phyloP scores from a whole-genome alignment of 2,329 filamentous ascomycete species.

The Calonectria hongkongensis region DNA sequence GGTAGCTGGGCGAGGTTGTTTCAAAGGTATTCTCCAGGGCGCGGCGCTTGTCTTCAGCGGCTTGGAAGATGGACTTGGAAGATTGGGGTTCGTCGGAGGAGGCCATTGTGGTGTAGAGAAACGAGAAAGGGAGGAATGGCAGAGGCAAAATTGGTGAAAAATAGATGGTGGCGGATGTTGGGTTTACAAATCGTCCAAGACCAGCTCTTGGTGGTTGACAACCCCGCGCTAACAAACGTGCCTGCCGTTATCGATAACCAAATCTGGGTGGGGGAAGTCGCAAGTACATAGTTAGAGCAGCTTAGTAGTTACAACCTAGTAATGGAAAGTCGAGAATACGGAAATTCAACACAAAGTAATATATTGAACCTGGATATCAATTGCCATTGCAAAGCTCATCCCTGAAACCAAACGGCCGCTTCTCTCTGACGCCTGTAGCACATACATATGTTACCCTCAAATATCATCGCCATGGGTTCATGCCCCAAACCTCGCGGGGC shows the following conservation, averaged over 20 bases:
- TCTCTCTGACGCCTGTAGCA: conserved; percentile 33
- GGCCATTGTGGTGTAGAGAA: conserved; percentile 53
- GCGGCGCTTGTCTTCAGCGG: conserved; percentile 71
- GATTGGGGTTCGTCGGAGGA: conserved; percentile 67
- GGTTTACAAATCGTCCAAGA: conserved; percentile 47
- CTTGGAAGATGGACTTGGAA: conserved; percentile 69
- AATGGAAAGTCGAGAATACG: no score
- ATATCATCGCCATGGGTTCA: conserved; percentile 31
- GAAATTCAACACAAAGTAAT: not conserved
- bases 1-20: conserved; percentile 79
- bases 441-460: conserved; percentile 29
- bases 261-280: conserved; percentile 1
- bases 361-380: conserved; percentile 37
- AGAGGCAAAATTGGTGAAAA: not conserved
- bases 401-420: conserved; percentile 32
- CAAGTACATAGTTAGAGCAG: no score
- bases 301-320: no score
- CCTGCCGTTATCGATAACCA: conserved; percentile 51
- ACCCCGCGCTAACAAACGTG: conserved; percentile 47
- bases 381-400: conserved; percentile 26
- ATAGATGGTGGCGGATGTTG: conserved; percentile 31
- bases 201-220: conserved; percentile 33
- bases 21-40: conserved; percentile 79
- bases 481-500: conserved; percentile 6
- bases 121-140: conserved; percentile 2